A percentile compares a stretch with the other conserved stretches of the same genome.
Conservation (phyloP, 2,329 filamentous ascomycete genomes). For the Aspergillus alliaceus region DNA sequence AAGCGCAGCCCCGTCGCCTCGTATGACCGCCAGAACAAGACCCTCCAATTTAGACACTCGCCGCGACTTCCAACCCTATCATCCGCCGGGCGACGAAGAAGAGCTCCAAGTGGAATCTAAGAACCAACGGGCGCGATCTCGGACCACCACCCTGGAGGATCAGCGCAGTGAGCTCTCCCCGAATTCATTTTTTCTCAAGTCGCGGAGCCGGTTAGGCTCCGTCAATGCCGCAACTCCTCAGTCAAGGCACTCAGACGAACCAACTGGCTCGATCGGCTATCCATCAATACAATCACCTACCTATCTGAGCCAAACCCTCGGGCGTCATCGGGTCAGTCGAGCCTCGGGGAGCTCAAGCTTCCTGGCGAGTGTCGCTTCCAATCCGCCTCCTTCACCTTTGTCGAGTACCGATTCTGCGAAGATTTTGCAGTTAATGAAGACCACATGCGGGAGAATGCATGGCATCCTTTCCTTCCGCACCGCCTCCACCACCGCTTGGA, state of each 20-base stretch:
- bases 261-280: constrained; percentile 46
- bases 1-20: constrained; percentile 37
- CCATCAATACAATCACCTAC: constrained; percentile 48
- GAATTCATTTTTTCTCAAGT: constrained; percentile 31
- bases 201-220: constrained; percentile 40
- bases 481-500: constrained; percentile 45
- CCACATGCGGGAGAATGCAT: constrained; percentile 53
- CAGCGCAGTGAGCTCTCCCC: constrained; percentile 40
- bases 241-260: constrained; percentile 40
- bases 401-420: constrained; percentile 48
- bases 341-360: constrained; percentile 28
- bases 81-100: constrained; percentile 35
- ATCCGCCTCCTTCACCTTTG: constrained; percentile 33
- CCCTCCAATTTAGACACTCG: constrained; percentile 34
- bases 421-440: constrained; percentile 53
- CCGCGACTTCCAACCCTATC: constrained; percentile 31
- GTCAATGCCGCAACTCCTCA: constrained; percentile 38
- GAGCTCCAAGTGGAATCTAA: constrained; percentile 32
- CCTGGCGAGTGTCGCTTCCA: constrained; percentile 25
- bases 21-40: constrained; percentile 34
- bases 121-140: constrained; percentile 39
- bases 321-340: constrained; percentile 37
- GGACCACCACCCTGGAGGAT: constrained; percentile 44
- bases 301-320: constrained; percentile 31
- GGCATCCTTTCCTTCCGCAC: constrained; percentile 53